Evolutionary conservation across 192 early-diverging fungal genomes (phyloP), one percentile per base, ranked within the genome.

Genomic region (Linnemannia exigua): DNA sequence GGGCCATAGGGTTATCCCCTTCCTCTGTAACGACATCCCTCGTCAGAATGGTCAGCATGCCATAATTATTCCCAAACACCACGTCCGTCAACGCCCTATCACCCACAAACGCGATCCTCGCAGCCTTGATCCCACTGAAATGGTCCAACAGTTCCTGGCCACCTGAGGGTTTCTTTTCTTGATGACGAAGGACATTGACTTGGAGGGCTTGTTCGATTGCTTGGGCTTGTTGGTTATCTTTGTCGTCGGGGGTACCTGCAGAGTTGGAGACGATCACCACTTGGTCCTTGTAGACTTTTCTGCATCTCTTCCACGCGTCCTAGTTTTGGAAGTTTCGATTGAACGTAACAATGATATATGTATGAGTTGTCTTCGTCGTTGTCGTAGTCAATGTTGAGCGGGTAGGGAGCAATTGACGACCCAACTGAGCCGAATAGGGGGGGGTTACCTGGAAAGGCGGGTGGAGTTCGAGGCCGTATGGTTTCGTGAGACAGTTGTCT

Each of bases 401-500:
- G n/a, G n/a, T n/a, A n/a, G n/a, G n/a, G 12, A 48, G 0, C 38
- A 31, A 15, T 22, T 38, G 16, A 33, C 28, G 68, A 41, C 38
- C 33, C 22, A 33, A 41, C 11, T 1, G 66, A 22, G 14, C 35
- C 14, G 17, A 38, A 36, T 15, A 19, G 1, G 37, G 38, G 19
- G 17, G 20, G 20, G 46, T 11, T 87, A 93, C 89, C 61, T 89
- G 54, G 86, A 98, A 97, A 1, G 92, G 91, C 3, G 94, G 91
- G 84, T 98, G 89, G 9, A 97, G 88, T 1, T 91, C 67, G 44
- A 90, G 76, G 28, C 88, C 88, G 77, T 98, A 99, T 5, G 98
- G 98, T 22, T 91, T 91, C 0, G 98, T 97, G 14, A 99, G 83
- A 36, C 97, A 98, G 91, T 99, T 99, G 87, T 99, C 98, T 89